Evolutionary conservation across 257 asterid genomes (phyloP), one percentile per base, ranked within the genome.

Genomic region (Solanum medicagineum): DNA sequence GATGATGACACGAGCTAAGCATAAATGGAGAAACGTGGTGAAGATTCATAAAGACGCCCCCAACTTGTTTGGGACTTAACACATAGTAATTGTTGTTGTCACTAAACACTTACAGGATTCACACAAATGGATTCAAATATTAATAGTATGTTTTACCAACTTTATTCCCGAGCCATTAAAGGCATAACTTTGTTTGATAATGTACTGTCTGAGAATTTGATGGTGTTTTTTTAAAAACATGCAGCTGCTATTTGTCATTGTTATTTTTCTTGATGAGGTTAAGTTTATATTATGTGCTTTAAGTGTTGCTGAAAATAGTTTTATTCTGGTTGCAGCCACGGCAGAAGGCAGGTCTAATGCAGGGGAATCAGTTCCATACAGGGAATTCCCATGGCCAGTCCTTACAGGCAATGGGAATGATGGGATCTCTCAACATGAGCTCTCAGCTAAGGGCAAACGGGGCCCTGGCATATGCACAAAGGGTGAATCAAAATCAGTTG

Each of bases 351-450:
- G 94, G 92, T 70, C 89, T 93, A 80, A 86, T 91, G 91, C 98
- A 90, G 90, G 97, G 97, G 83, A 91, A 94, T 69, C 99, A 95
- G 91, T 91, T 92, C 85, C 96, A 93, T 85, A 88, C 93, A 3
- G 94, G 97, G 80, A 95, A 89, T 90, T 86, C 97, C 87, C 88
- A 96, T 66, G 99, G 95, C 51, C 97, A 94, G 90, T 89, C 97
- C 22, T 89, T 94, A 89, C 94, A 91, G 87, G 92, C 89, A 84
- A 90, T 93, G 97, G 97, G 97, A 84, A 91, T 93, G 93, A 88
- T 93, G 92, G 93, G 93, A 19, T 54, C 94, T 54, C 86, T 92
- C 81, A 94, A 90, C 87, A 82, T 94, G 91, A 89, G 85, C 89
- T 86, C 99, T 85, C 98, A 93, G 87, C 89, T 91, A 40, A 90